Base-by-base conservation (phyloP, 257 asterid genomes). In the Fraxinus cuspidata region DNA sequence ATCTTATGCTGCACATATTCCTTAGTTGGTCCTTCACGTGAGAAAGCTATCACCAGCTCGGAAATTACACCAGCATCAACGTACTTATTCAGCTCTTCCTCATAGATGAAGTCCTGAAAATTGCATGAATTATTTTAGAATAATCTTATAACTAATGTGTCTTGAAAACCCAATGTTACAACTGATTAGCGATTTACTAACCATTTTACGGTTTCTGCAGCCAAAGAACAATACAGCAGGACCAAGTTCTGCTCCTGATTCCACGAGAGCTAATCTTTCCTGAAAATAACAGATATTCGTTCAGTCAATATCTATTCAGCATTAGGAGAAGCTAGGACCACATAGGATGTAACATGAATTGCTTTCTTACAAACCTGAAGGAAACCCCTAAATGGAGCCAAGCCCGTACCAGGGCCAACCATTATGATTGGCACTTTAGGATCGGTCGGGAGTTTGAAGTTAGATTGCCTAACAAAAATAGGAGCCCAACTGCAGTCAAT, bases 1-100 rank as follows among this genome's bases (percentile, higher is more conserved):
- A 96, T 88, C 86, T 93, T 96, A 90, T 96, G 98, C 82, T 96
- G 99, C 77, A 96, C 98, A 42, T 96, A 96, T 81, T 96, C 95
- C 88, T 96, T 96, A 9, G 85, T 76, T 6, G 97, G 87, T 42
- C 98, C 97, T 85, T 96, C 96, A 0, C 99, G 96, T 21, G 99
- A 96, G 81, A 93, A 94, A 21, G 98, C 99, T 74, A 96, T 87
- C 35, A 88, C 84, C n/a, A 96, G 97, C 88, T 96, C 98, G 5
- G 99, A 93, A 64, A 96, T 78, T 28, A 90, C 95, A 74, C 98
- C 98, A 23, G 85, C 87, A 78, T 90, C 70, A 19, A 85, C 89
- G 65, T 88, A 96, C 81, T 87, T 81, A 60, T 83, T 84, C 83
- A 96, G 74, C 84, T 93, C 98, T 2, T 96, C 97, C 84, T 96